phyloP scores from a whole-genome alignment of 202 grass and related monocot genomes.

The Miscanthus sacchariflorus region DNA sequence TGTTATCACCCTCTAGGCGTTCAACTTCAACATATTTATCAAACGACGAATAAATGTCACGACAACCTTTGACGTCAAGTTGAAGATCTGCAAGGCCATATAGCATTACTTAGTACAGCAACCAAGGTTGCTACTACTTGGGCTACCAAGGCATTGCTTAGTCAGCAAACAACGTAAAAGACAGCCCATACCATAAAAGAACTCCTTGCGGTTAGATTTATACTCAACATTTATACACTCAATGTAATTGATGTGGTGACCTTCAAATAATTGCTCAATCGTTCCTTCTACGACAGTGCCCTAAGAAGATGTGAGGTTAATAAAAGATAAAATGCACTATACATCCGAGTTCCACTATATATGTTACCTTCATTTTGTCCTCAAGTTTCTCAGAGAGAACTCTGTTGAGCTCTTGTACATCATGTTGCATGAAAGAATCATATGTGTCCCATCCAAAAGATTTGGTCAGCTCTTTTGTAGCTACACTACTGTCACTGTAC shows the following conservation, averaged over 20 bases:
- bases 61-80: conserved; percentile 95
- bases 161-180: conserved; percentile 9
- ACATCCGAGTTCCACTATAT: conserved; percentile 31
- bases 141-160: background rate
- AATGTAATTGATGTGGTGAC: conserved; percentile 97
- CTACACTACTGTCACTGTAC: conserved; percentile 94
- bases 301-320: conserved; percentile 62
- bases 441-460: conserved; percentile 98
- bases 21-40: conserved; percentile 99
- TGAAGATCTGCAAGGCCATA: conserved; percentile 76
- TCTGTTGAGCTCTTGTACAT: conserved; percentile 96
- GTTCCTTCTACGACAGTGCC: conserved; percentile 96
- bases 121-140: background rate
- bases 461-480: conserved; percentile 98
- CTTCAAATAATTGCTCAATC: conserved; percentile 90
- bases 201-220: conserved; percentile 92
- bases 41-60: conserved; percentile 89
- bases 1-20: conserved; percentile 92
- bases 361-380: conserved; percentile 94
- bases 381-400: conserved; percentile 99
- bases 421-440: conserved; percentile 98
- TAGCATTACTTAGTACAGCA: background rate
- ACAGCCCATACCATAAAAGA: conserved; percentile 77
- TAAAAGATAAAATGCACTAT: conserved; percentile 31
- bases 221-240: conserved; percentile 93